These are phyloP conservation scores for Blastobotrys petasosporus DNA, from an alignment of 1,139 yeast genomes.

Conservation along the genomic window DNA sequence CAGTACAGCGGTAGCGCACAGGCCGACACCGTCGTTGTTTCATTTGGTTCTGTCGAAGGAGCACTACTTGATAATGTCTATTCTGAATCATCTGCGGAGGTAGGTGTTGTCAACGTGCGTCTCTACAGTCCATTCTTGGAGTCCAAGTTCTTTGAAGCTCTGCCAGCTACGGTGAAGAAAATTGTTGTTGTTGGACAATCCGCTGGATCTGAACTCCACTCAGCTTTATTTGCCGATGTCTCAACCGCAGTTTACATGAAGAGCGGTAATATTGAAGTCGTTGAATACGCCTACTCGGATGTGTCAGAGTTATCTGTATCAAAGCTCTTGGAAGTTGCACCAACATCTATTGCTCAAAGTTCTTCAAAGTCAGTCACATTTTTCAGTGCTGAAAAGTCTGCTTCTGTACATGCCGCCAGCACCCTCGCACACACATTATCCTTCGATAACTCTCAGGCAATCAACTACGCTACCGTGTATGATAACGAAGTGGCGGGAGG, in stretches of 20 bases:
- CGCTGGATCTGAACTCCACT: constrained; percentile 31
- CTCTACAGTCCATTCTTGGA: constrained; percentile 60
- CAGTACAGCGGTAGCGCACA: constrained; percentile 59
- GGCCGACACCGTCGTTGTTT: constrained; percentile 68
- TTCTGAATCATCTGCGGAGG: constrained; percentile 34
- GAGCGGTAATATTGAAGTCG: constrained; percentile 21
- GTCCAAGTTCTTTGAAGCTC: constrained; percentile 48
- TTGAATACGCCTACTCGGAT: constrained; percentile 30
- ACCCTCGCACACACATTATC: constrained; percentile 69
- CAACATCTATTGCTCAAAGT: too few species aligned
- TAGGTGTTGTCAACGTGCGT: constrained; percentile 68
- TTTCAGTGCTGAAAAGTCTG: neutral
- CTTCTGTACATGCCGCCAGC: constrained; percentile 47
- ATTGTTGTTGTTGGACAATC: constrained; percentile 62
- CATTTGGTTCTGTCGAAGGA: constrained; percentile 68
- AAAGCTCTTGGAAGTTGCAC: too few species aligned
- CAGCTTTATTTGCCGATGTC: constrained; percentile 57
- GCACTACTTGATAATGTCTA: constrained; percentile 48
- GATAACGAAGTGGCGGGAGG: constrained; percentile 75
- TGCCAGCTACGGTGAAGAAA: constrained; percentile 55
- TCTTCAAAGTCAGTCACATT: too few species aligned
- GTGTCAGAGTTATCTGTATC: too few species aligned
- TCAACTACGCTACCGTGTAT: constrained; percentile 56
- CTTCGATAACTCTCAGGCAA: constrained; percentile 50
- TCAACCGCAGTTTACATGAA: constrained; percentile 58